phyloP scores from a whole-genome alignment of 129 eudicot genomes.

The Flaveria brownii region DNA sequence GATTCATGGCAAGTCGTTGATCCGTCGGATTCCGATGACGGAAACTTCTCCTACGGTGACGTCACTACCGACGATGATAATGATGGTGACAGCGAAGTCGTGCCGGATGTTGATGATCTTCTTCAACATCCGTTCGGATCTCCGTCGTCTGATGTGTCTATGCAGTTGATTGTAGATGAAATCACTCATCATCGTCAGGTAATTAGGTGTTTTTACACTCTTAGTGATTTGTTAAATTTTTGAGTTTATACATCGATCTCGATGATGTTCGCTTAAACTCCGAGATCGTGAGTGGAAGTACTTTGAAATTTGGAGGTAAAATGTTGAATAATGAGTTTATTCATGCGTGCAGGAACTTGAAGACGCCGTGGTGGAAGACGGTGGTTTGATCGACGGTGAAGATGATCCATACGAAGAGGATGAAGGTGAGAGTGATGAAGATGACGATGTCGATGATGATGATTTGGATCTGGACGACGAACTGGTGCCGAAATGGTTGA shows the following conservation, averaged over 20 bases:
- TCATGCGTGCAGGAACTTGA: conserved; percentile 7
- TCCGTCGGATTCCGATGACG: conserved; percentile 47
- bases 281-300: neutral
- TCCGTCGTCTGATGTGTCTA: conserved; percentile 27
- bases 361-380: conserved; percentile 12
- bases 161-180: conserved; percentile 27
- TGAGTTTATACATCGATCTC: neutral
- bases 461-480: conserved; percentile 63
- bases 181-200: conserved; percentile 28
- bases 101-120: conserved; percentile 31
- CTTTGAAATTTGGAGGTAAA: neutral
- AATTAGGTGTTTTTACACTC: neutral
- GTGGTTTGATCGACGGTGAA: conserved; percentile 8
- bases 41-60: conserved; percentile 31
- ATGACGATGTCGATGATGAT: conserved; percentile 40
- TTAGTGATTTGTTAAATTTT: neutral
- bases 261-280: neutral
- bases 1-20: conserved; percentile 61
- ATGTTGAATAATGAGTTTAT: conserved; percentile 11
- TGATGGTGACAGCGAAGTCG: conserved; percentile 12
- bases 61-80: conserved; percentile 21
- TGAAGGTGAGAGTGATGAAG: conserved; percentile 31
- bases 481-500: conserved; percentile 58
- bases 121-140: conserved; percentile 33
- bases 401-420: conserved; percentile 12